Percentiles rank a stretch among this genome's conserved stretches.
phyloP scores from a whole-genome alignment of 306 rosid species.

The Rosa multiflora region DNA sequence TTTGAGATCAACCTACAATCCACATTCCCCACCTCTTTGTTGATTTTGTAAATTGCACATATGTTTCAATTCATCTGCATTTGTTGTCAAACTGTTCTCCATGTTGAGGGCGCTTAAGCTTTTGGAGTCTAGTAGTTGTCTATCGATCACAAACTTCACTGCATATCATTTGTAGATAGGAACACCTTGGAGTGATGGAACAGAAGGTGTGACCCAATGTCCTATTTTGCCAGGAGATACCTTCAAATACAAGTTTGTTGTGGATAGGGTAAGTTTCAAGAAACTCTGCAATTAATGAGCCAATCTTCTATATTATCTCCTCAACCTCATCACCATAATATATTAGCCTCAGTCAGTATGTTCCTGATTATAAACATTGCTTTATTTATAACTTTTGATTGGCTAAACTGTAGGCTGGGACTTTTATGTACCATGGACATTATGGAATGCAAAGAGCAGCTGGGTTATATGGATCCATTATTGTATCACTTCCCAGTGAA shows the following conservation, averaged over 20 bases:
- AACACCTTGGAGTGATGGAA: conserved; percentile 95
- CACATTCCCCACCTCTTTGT: background rate
- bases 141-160: background rate
- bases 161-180: conserved; percentile 47
- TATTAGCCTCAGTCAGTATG: background rate
- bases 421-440: conserved; percentile 80
- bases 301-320: background rate
- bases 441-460: conserved; percentile 95
- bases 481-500: conserved; percentile 50
- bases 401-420: conserved; percentile 58
- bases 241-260: conserved; percentile 67
- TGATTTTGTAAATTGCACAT: background rate
- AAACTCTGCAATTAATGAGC: background rate
- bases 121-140: background rate
- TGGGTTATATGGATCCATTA: conserved; percentile 68
- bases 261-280: conserved; percentile 65
- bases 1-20: background rate
- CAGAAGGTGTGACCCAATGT: conserved; percentile 88
- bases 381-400: background rate
- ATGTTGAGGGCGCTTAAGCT: background rate
- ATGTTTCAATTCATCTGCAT: background rate
- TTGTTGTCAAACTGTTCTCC: background rate
- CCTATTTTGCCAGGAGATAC: conserved; percentile 81
- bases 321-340: background rate
- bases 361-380: background rate